Percentiles rank a stretch among this genome's conserved stretches.
phyloP scores from a whole-genome alignment of 495 filamentous ascomycete genomes.

The Wilcoxina mikolae region DNA sequence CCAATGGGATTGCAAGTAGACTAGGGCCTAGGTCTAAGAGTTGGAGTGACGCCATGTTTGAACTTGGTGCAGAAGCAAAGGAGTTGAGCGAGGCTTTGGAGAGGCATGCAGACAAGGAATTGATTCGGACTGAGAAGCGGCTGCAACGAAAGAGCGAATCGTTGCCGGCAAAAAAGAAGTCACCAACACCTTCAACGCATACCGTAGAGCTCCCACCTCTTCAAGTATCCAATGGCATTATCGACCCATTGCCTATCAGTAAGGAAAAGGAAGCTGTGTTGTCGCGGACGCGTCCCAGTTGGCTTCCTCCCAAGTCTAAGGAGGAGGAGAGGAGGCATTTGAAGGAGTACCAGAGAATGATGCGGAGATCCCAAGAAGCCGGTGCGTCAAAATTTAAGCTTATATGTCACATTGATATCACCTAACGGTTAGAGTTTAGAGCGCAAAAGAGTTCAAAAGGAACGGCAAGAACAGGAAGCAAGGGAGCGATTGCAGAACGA shows the following conservation, averaged over 20 bases:
- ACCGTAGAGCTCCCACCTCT: constrained; percentile 60
- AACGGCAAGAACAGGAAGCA: constrained; percentile 35
- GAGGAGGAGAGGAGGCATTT: constrained; percentile 85
- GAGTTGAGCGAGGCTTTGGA: constrained; percentile 81
- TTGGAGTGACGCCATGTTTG: constrained; percentile 65
- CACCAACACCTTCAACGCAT: constrained; percentile 32
- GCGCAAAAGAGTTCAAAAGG: constrained; percentile 36
- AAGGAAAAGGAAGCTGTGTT: constrained; percentile 93
- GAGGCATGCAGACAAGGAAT: constrained; percentile 56
- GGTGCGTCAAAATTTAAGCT: constrained; percentile 34
- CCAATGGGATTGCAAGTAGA: constrained; percentile 15
- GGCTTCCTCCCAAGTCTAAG: constrained; percentile 87
- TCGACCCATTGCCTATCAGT: constrained; percentile 86
- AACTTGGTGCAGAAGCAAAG: constrained; percentile 74
- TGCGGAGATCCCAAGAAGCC: constrained; percentile 62
- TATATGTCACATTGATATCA: background rate
- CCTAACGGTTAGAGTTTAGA: constrained; percentile 28
- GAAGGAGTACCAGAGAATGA: constrained; percentile 87
- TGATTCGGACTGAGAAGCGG: constrained; percentile 25
- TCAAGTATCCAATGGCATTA: constrained; percentile 79
- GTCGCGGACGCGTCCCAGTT: constrained; percentile 78
- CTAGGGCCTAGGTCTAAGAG: constrained; percentile 40
- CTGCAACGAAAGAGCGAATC: constrained; percentile 31
- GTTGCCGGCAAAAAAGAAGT: constrained; percentile 30
- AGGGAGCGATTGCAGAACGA: constrained; percentile 49